Percentiles rank a stretch among this genome's conserved stretches.
Evolutionary conservation across 352 stramenopile species (phyloP).

Genomic region (Globisporangium radiosum): DNA sequence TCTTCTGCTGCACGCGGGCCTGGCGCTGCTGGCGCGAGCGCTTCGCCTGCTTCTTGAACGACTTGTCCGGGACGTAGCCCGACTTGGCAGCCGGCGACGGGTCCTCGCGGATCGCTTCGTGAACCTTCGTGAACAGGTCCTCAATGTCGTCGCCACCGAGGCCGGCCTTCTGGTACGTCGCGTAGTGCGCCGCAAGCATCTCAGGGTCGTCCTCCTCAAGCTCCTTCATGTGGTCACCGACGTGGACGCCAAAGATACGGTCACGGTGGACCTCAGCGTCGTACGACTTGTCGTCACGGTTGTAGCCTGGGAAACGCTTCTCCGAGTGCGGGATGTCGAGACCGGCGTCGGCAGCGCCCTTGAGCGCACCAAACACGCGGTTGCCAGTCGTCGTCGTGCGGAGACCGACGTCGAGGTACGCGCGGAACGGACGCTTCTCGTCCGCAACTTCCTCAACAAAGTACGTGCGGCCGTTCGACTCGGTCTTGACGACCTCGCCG

Average conservation of each 20-base stretch:
- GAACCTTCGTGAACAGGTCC: conserved; percentile 91
- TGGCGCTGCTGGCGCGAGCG: conserved; percentile 94
- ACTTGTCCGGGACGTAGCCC: conserved; percentile 88
- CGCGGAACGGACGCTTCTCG: conserved; percentile 96
- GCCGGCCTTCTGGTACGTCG: conserved; percentile 91
- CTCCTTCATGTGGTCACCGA: conserved; percentile 99
- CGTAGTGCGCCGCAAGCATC: conserved; percentile 97
- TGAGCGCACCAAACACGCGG: conserved; percentile 98
- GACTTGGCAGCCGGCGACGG: conserved; percentile 91
- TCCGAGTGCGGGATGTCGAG: conserved; percentile 98
- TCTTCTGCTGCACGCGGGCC: conserved; percentile 95
- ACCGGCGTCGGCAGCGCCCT: conserved; percentile 97
- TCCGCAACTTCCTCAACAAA: conserved; percentile 99
- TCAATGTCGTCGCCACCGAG: conserved; percentile 91
- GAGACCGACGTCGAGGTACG: conserved; percentile 97
- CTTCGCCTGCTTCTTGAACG: conserved; percentile 93
- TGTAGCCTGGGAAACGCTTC: conserved; percentile 99
- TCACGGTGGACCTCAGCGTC: conserved; percentile 97
- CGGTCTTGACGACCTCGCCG: conserved; percentile 93
- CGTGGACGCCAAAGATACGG: conserved; percentile 97
- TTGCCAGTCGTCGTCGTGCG: conserved; percentile 96
- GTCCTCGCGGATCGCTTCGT: conserved; percentile 97
- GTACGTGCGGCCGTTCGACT: conserved; percentile 96
- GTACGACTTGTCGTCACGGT: conserved; percentile 97
- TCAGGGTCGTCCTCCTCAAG: conserved; percentile 99